Evolutionary conservation across 352 stramenopile species (phyloP), one percentile per base, ranked within the genome.

Genomic region (Pythium aristosporum): DNA sequence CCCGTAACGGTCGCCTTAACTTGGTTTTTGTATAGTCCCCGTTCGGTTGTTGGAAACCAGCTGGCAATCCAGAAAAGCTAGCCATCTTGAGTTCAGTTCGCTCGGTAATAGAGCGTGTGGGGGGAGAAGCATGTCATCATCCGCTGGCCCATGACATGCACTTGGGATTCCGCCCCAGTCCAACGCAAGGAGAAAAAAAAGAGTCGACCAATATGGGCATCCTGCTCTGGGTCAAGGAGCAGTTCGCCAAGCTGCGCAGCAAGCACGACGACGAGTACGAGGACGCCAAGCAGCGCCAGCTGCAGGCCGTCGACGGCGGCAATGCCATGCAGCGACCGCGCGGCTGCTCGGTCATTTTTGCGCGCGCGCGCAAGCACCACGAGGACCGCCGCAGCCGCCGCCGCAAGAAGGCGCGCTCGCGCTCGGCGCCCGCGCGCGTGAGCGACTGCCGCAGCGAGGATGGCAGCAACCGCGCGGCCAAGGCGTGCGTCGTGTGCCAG

Each of bases 221-320:
- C 42, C 46, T 54, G 18, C 56, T 70, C 48, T 70, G 63, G 63
- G 57, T 70, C 30, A 70, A 70, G 57, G 63, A 64, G 51, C 30
- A 65, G 50, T 49, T 70, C 56, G 63, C 63, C 57, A 70, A 70
- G 63, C 56, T 70, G 49, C 63, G 63, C 23, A 30, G 63, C 56
- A 70, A 65, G 44, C 23, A 64, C 16, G 41, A 65, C 34, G 44
- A 65, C 42, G 21, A 48, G 15, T 20, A 64, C 21, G 34, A 64
- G 25, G 42, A 60, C 59, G 30, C 23, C 54, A 61, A 61, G 42
- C 39, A 61, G 18, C 50, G 43, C 13, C 59, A 64, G 57, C 43
- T 64, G 25, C 63, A 70, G 46, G 25, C 39, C 15, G 30, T 70
- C 13, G 63, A 70, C 12, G 55, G 39, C 46, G 39, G 53, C 52